Percentiles rank a stretch among this genome's conserved stretches.
Evolutionary conservation across 805 yeast species (phyloP).

Genomic region (Vanderwaltozyma tropicalis): DNA sequence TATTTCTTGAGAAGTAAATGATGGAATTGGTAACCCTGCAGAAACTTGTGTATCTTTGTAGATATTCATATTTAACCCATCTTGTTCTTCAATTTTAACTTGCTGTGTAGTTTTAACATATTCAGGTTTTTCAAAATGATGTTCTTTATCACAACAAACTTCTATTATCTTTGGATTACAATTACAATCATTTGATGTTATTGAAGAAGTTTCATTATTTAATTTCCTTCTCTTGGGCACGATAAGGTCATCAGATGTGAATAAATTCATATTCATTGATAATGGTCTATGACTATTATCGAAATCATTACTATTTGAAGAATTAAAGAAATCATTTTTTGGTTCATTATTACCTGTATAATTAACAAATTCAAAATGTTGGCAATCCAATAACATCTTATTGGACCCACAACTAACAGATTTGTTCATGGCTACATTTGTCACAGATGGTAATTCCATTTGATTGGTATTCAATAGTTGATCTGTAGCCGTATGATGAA

Average conservation of each 20-base stretch:
- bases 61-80: too few species aligned
- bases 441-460: too few species aligned
- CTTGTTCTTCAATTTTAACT: too few species aligned
- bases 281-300: neutral
- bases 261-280: too few species aligned
- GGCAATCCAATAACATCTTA: conserved; percentile 23
- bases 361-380: conserved; percentile 35
- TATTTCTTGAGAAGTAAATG: too few species aligned
- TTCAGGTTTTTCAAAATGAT: conserved; percentile 7
- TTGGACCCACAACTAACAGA: neutral
- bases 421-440: neutral
- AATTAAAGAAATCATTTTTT: conserved; percentile 8
- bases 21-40: too few species aligned
- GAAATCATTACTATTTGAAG: neutral
- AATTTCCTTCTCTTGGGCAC: conserved; percentile 1
- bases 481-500: conserved; percentile 31
- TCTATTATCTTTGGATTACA: conserved; percentile 34
- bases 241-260: neutral
- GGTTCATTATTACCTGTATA: too few species aligned
- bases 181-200: conserved; percentile 11
- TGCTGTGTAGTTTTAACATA: too few species aligned
- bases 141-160: conserved; percentile 33
- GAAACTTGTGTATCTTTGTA: too few species aligned
- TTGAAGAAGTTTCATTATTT: neutral
- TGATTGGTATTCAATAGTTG: too few species aligned